Evolutionary conservation across 2,329 filamentous ascomycete genomes (phyloP).

Genomic region (Nakataea oryzae): DNA sequence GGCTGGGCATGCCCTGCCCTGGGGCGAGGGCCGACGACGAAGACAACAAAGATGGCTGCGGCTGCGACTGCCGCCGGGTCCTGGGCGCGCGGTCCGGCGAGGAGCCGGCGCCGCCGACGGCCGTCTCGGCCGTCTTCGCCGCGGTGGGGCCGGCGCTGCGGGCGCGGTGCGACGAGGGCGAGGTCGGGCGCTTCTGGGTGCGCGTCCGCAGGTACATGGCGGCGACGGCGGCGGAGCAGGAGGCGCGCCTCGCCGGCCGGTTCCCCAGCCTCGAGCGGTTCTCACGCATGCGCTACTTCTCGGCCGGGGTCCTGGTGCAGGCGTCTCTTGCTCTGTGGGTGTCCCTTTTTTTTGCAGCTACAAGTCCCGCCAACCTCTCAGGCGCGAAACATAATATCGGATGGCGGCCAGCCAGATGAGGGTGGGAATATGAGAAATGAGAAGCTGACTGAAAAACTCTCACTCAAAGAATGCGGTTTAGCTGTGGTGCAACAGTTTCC

Average conservation of each 20-base stretch:
- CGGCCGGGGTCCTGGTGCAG: slow-evolving; percentile 5
- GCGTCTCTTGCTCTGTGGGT: slow-evolving; percentile 2
- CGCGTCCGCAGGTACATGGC: slow-evolving; percentile 9
- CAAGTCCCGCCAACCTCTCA: no score
- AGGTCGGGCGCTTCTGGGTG: slow-evolving; percentile 3
- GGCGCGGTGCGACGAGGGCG: not conserved
- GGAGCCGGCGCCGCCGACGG: slow-evolving; percentile 4
- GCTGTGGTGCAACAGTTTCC: not conserved
- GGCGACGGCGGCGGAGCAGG: slow-evolving; percentile 8
- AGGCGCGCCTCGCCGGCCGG: slow-evolving; percentile 3
- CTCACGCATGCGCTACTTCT: slow-evolving; percentile 5
- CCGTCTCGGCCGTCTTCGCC: slow-evolving; percentile 7
- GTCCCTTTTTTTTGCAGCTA: no score
- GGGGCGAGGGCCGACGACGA: no score
- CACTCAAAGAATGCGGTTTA: not conserved
- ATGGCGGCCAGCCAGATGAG: no score
- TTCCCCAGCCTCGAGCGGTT: slow-evolving; percentile 8
- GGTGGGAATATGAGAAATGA: not conserved
- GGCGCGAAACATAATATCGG: no score
- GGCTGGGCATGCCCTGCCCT: slow-evolving; percentile 4
- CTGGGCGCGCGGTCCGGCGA: not conserved
- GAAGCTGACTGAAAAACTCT: not conserved
- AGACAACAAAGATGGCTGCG: not conserved
- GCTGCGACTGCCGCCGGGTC: not conserved
- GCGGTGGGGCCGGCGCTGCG: slow-evolving; percentile 5